phyloP scores from a whole-genome alignment of 768 basidiomycete genomes.

The Psilocybe cubensis region DNA sequence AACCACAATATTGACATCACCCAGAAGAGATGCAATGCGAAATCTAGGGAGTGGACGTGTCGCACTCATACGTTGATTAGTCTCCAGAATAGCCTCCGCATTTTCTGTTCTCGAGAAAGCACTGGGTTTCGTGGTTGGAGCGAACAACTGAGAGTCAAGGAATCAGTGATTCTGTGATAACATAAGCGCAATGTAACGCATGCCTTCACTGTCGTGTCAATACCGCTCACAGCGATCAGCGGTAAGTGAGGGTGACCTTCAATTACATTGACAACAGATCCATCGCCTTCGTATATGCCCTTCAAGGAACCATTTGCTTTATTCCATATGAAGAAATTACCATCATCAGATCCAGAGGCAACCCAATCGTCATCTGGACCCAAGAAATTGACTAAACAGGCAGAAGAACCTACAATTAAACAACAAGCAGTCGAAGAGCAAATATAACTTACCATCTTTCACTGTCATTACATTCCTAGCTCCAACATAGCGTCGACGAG shows the following conservation, averaged over 20 bases:
- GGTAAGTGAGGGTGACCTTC: slow-evolving; percentile 84
- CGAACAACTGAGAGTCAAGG: slow-evolving; percentile 56
- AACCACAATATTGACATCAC: background rate
- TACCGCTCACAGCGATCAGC: slow-evolving; percentile 84
- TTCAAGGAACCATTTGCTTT: slow-evolving; percentile 66
- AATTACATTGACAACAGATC: slow-evolving; percentile 81
- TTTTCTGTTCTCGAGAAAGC: slow-evolving; percentile 57
- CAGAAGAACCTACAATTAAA: background rate
- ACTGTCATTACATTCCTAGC: slow-evolving; percentile 82
- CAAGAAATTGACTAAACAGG: slow-evolving; percentile 73
- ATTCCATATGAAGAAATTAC: slow-evolving; percentile 87
- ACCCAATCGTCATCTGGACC: slow-evolving; percentile 80
- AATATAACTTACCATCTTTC: slow-evolving; percentile 68
- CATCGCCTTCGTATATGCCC: slow-evolving; percentile 86
- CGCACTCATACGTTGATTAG: slow-evolving; percentile 48
- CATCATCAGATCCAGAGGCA: slow-evolving; percentile 85
- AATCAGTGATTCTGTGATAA: background rate
- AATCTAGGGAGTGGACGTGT: slow-evolving; percentile 30
- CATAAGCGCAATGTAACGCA: slow-evolving; percentile 3
- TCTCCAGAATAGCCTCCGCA: slow-evolving; percentile 56
- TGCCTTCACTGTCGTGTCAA: slow-evolving; percentile 86
- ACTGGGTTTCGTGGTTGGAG: slow-evolving; percentile 51
- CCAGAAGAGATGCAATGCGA: slow-evolving; percentile 15
- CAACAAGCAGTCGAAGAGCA: background rate
- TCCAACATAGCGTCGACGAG: slow-evolving; percentile 66